Conservation (phyloP, 306 rosid genomes). For the Vicia sativa region DNA sequence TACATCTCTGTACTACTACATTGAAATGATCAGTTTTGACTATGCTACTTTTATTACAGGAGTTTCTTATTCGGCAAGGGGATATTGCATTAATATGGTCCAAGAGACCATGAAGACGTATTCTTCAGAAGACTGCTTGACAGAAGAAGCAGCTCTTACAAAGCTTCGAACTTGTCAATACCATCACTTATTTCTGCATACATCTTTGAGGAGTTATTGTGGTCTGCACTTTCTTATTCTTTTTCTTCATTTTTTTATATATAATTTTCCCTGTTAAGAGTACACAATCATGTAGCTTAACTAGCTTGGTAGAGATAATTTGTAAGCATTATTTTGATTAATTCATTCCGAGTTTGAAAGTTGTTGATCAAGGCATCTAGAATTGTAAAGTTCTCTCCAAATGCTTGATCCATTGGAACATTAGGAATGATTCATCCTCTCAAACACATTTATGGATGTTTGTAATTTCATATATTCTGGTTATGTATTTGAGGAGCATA, state of each 20-base stretch:
- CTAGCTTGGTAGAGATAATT: not conserved
- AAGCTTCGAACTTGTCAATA: constrained; percentile 92
- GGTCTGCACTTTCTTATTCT: constrained; percentile 50
- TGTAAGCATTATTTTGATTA: not conserved
- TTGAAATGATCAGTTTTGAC: constrained; percentile 25
- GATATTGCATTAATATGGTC: constrained; percentile 78
- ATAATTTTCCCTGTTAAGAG: constrained; percentile 11
- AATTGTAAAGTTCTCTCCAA: constrained; percentile 2
- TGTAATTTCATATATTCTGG: constrained; percentile 13
- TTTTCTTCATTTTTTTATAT: not conserved
- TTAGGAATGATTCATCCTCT: not conserved
- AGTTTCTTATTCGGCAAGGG: constrained; percentile 91
- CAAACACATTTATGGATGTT: not conserved
- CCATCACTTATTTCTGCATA: constrained; percentile 83
- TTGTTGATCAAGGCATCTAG: constrained; percentile 6
- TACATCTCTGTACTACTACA: constrained; percentile 17
- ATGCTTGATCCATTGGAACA: not conserved
- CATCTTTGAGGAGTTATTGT: constrained; percentile 74
- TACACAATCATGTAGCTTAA: not conserved
- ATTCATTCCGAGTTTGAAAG: not conserved
- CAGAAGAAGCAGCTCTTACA: constrained; percentile 90
- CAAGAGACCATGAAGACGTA: constrained; percentile 93
- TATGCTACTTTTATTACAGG: constrained; percentile 51
- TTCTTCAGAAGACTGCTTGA: constrained; percentile 84
- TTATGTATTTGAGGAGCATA: constrained; percentile 21